Evolutionary conservation across 495 filamentous ascomycete genomes (phyloP), one percentile per base, ranked within the genome.

Genomic region (Staphylotrichum tortipilum): DNA sequence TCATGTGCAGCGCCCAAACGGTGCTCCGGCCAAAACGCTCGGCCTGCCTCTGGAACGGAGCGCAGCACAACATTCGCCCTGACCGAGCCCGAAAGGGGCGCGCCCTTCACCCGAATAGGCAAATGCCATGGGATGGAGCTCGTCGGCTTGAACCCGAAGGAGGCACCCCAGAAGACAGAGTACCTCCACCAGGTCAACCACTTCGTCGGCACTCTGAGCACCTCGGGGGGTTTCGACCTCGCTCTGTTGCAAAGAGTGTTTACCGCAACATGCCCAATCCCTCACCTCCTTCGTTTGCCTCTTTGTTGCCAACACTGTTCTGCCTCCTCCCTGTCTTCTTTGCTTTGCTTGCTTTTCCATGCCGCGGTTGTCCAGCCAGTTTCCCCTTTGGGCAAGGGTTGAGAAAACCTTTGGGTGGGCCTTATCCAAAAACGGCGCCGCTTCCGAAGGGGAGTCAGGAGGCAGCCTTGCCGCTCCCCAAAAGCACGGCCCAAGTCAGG

Each of bases 401-500:
- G 9, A 19, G 28, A 19, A 3, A 54, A 15, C 12, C 4, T 12
- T 15, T 10, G 14, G 6, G 12, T 8, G 3, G 10, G 8, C 1
- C 23, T 21, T 47, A 26, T 36, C 55, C 53, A 40, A 43, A 57
- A 61, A 53, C 56, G 56, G 58, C 52, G 44, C 30, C 40, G 36
- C 52, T 41, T 61, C 53, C 53, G 55, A 51, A n/a, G n/a, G 44
- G 22, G 41, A 54, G 60, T 56, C 60, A 61, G 59, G 60, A 58
- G 57, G 53, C 45, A 61, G 61, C 61, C 61, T 64, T 64, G 58
- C 61, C 50, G 59, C 44, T 54, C 44, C 44, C 46, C 39, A 43
- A 18, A n/a, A n/a, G n/a, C n/a, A n/a, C n/a, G n/a, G n/a, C n/a
- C n/a, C 24, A 54, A 61, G 62, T 65, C 62, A 65, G 55, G 62